Conservation (phyloP, 768 basidiomycete genomes). For the Leccinum subtestaceum region DNA sequence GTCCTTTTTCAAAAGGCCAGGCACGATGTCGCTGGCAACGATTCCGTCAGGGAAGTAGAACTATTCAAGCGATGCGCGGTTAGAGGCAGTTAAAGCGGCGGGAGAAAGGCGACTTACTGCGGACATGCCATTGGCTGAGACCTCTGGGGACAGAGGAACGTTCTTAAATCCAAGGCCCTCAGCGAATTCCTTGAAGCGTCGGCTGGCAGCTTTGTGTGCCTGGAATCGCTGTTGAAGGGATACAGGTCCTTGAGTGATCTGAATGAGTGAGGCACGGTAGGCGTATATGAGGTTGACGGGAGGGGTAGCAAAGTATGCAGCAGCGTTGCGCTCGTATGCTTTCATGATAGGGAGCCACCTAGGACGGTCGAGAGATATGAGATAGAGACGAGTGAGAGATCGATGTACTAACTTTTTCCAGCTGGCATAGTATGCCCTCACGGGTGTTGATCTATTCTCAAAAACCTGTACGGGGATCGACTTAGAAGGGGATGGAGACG, state of each 20-base stretch:
- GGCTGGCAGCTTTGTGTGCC: constrained; percentile 66
- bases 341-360: constrained; percentile 95
- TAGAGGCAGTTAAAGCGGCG: too few relatives aligned
- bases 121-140: constrained; percentile 93
- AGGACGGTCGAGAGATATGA: not conserved
- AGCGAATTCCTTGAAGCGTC: constrained; percentile 66
- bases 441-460: constrained; percentile 41
- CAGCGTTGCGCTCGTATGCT: constrained; percentile 77
- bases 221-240: constrained; percentile 78
- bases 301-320: constrained; percentile 93
- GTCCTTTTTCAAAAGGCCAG: constrained; percentile 64
- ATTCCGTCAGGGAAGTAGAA: constrained; percentile 84
- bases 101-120: constrained; percentile 49
- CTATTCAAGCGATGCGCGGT: constrained; percentile 29
- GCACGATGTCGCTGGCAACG: constrained; percentile 71
- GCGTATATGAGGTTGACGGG: constrained; percentile 95
- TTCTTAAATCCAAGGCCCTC: constrained; percentile 67
- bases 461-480: constrained; percentile 1
- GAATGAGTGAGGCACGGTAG: constrained; percentile 73
- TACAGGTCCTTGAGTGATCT: constrained; percentile 60
- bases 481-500: not conserved
- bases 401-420: constrained; percentile 68
- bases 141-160: constrained; percentile 57
- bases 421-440: constrained; percentile 79
- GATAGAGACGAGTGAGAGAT: not conserved